Base-by-base conservation (phyloP, 1,284 basidiomycete species). In the Xerocomus nothofagi region DNA sequence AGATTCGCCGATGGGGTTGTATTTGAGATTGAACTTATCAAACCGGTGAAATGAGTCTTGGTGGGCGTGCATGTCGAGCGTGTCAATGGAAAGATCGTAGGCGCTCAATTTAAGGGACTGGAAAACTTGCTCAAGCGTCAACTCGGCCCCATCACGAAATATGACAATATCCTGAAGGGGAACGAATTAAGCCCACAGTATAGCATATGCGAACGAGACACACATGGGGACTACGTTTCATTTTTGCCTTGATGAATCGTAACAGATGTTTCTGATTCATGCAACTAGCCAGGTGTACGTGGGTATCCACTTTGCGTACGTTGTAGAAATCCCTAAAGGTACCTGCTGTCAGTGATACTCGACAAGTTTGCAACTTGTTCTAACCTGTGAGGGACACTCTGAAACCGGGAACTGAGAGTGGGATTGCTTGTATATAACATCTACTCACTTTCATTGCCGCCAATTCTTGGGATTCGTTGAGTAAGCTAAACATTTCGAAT, bases 201-300 rank as follows among this genome's bases (percentile, higher is more conserved):
- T 10, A 41, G 27, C 6, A 29, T 18, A n/a, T 32, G 21, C 33
- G 26, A 39, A 32, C 11, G 17, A 39, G 30, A 44, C 77, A 31
- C 53, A 88, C 89, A 42, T 93, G 63, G 2, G 91, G 84, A 61
- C 76, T 82, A 23, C 82, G 82, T 71, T 92, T 93, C 88, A 94
- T 93, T 71, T 99, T 98, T 38, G 88, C 86, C 71, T 99, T 99
- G 78, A 99, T 99, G 73, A 99, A 99, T 6, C 97, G 93, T 21
- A 99, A 75, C n/a, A 99, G 74, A 73, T 99, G 97, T 72, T 99
- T 99, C 70, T 99, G 97, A 70, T 99, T 99, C 96, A 99, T 98
- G 68, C 91, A 90, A 47, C 95, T 97, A 10, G 94, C 97, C 70
- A 99, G 93, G 65, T 99, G 97, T 18, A 99, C 92, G 71, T 99